Evolutionary conservation across 2,329 filamentous ascomycete species (phyloP), one percentile per base, ranked within the genome.

Genomic region (Trichoderma gracile): DNA sequence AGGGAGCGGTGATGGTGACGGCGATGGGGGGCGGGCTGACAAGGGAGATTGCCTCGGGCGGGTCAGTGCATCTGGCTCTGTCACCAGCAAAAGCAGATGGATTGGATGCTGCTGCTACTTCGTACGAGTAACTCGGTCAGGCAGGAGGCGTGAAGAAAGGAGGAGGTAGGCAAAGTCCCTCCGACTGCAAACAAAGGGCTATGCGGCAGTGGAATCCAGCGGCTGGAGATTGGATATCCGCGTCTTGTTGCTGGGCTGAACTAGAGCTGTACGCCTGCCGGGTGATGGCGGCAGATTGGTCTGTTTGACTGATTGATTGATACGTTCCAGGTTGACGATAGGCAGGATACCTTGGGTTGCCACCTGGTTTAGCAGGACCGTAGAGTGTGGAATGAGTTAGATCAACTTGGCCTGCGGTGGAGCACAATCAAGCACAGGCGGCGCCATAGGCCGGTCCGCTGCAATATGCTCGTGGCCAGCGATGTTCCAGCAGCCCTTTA

Each of bases 1-100:
- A 56, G 67, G 65, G 33, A 67, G 64, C 53, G 64, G 64, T 63
- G 66, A 65, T 66, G 65, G 55, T n/a, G 56, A 52, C 19, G 49
- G 45, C 38, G 66, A 65, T 61, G 65, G 56, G 56, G 54, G 56
- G 33, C 33, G 33, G 33, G 45, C 38, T 49, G 33, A 52, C 38
- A 52, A 66, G 55, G 66, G 53, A 62, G 60, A 53, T 64, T 61
- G 60, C 63, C 49, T 64, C 47, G 49, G 54, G 55, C 64, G 60
- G 60, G 60, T 66, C 64, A 66, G 53, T 59, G 64, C 52, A 58
- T 66, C 53, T 61, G 49, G 56, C 47, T 52, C 49, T 61, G 45
- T 59, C 54, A 23, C 57, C 30, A 25, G 49, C 25, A 33, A 19
- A 21, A 21, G 23, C 12, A 19, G 52, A 55, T 23, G 9, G 49